phyloP scores from a whole-genome alignment of 2,329 filamentous ascomycete genomes.

The Botrytis sinoallii region DNA sequence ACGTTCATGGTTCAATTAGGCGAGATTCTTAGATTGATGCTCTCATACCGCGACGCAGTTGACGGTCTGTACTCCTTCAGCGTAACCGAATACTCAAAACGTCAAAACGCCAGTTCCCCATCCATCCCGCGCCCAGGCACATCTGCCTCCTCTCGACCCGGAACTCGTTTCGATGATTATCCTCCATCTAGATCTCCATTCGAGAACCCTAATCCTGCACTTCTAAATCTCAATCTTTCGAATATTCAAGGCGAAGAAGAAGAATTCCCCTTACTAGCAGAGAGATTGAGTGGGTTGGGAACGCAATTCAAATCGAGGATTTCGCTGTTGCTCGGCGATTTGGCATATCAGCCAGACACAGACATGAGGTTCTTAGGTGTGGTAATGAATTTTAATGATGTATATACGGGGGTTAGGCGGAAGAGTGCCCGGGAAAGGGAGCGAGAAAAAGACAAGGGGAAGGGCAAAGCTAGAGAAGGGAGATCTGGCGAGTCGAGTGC shows the following conservation, averaged over 20 bases:
- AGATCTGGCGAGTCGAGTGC: constrained; percentile 2
- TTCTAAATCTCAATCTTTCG: constrained; percentile 42
- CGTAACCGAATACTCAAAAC: constrained; percentile 86
- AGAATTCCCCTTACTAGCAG: constrained; percentile 70
- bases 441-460: constrained; percentile 6
- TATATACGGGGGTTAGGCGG: constrained; percentile 69
- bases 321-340: constrained; percentile 79
- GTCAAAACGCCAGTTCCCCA: constrained; percentile 58
- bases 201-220: constrained; percentile 26
- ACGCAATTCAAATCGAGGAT: constrained; percentile 74
- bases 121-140: constrained; percentile 25
- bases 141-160: constrained; percentile 34
- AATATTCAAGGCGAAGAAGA: constrained; percentile 38
- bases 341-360: constrained; percentile 89
- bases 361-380: constrained; percentile 95
- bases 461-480: not conserved
- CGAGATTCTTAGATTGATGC: constrained; percentile 90
- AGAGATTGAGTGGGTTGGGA: constrained; percentile 69
- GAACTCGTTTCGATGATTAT: constrained; percentile 33
- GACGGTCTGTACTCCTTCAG: constrained; percentile 94
- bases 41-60: constrained; percentile 87
- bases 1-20: constrained; percentile 88
- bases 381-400: constrained; percentile 99
- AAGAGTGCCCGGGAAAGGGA: not conserved
- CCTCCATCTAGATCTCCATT: constrained; percentile 6